Percentiles rank a stretch among this genome's conserved stretches.
These are phyloP conservation scores for Crithidia bombi DNA, from an alignment of 208 protist genomes.

Conservation along the genomic window DNA sequence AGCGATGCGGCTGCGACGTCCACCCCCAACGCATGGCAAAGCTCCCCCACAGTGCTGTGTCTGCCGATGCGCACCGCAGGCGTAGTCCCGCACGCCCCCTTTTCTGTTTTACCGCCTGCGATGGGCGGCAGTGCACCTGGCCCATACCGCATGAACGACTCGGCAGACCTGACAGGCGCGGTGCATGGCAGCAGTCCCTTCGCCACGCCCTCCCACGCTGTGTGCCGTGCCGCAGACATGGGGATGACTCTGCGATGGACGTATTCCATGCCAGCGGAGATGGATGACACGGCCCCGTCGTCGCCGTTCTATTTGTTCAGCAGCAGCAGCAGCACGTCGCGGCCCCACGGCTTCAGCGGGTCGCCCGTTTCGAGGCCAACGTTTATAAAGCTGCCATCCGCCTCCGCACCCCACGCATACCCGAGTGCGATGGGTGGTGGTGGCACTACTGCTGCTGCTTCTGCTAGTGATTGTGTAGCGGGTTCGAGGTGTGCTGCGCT, in stretches of 20 bases:
- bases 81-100: background rate
- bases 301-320: constrained; percentile 4
- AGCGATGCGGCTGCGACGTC: background rate
- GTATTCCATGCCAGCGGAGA: too few species aligned
- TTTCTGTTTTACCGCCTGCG: background rate
- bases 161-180: too few species aligned
- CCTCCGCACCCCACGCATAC: background rate
- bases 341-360: background rate
- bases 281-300: background rate
- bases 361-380: background rate
- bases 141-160: background rate
- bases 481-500: too few species aligned
- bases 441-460: too few species aligned
- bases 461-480: too few species aligned
- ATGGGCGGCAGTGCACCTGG: background rate
- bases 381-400: constrained; percentile 8
- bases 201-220: too few species aligned
- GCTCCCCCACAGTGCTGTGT: background rate
- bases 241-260: too few species aligned
- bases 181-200: too few species aligned
- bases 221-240: too few species aligned
- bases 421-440: background rate
- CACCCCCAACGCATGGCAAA: background rate
- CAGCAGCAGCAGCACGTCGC: constrained; percentile 1
- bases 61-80: constrained; percentile 7